Evolutionary conservation across 768 basidiomycete genomes (phyloP).

Genomic region (Amanita fuliginea): DNA sequence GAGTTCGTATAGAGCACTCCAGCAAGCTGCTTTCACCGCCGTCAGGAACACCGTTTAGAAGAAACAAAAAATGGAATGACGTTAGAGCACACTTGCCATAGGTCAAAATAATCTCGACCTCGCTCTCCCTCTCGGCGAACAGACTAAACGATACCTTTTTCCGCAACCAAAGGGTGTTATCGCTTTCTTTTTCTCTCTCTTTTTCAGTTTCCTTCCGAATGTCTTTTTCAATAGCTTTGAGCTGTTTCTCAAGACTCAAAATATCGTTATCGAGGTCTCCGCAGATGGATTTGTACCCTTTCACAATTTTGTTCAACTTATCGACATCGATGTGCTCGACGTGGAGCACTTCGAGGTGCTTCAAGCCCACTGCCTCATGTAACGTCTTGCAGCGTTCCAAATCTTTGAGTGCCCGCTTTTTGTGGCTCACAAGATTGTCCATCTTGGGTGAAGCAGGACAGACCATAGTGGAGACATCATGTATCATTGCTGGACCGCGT

Average conservation of each 20-base stretch:
- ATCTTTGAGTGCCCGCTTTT: constrained; percentile 17
- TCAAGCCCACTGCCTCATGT: constrained; percentile 18
- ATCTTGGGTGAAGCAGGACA: constrained; percentile 18
- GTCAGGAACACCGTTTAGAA: constrained; percentile 11
- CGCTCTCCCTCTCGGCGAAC: constrained; percentile 24
- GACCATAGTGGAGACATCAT: constrained; percentile 28
- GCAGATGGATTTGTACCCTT: constrained; percentile 21
- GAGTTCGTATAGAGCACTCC: constrained; percentile 27
- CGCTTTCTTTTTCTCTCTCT: constrained; percentile 9
- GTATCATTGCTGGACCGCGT: constrained; percentile 31
- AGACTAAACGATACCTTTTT: constrained; percentile 22
- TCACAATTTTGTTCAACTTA: constrained; percentile 18
- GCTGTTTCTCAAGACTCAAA: constrained; percentile 18
- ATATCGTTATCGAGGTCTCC: constrained; percentile 22
- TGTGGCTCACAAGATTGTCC: constrained; percentile 13
- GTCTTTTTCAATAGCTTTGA: constrained; percentile 14
- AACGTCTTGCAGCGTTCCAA: constrained; percentile 17
- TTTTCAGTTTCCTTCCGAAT: constrained; percentile 14
- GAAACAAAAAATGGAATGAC: not conserved
- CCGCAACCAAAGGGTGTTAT: constrained; percentile 15
- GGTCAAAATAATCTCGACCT: constrained; percentile 25
- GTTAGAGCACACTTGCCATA: constrained; percentile 24
- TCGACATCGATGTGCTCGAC: constrained; percentile 14
- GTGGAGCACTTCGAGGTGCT: constrained; percentile 23
- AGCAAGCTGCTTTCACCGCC: constrained; percentile 16